Evolutionary conservation across 2,329 filamentous ascomycete genomes (phyloP).

Genomic region (Dendrostoma leiphaemia): DNA sequence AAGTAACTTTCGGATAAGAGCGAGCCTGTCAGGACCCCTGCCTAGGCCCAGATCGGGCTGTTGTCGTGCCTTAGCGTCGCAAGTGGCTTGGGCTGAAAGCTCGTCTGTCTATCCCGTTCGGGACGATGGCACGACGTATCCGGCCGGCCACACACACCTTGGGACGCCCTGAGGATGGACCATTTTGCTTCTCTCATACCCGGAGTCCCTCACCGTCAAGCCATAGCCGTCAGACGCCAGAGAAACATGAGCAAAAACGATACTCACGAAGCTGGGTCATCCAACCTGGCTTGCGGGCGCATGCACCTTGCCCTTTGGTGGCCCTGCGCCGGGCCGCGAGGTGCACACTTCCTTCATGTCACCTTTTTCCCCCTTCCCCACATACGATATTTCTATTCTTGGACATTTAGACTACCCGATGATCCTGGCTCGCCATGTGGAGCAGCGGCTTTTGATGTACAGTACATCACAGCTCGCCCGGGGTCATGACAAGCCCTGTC

Average conservation of each 20-base stretch:
- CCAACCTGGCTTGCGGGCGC: not conserved
- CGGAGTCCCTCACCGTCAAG: not conserved
- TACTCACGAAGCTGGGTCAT: not conserved
- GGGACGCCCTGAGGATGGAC: not conserved
- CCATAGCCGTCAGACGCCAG: slow-evolving; percentile 2
- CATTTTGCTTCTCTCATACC: not conserved
- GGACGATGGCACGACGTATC: slow-evolving; percentile 6
- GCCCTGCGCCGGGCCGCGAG: not conserved
- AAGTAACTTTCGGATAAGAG: slow-evolving; percentile 2
- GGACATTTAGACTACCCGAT: slow-evolving; percentile 3
- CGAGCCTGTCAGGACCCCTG: slow-evolving; percentile 8
- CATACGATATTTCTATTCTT: slow-evolving; percentile 7
- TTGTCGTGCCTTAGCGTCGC: slow-evolving; percentile 15
- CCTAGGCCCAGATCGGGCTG: slow-evolving; percentile 15
- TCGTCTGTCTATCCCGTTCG: slow-evolving; percentile 12
- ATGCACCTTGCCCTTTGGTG: not conserved
- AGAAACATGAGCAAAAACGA: not conserved
- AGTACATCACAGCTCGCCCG: slow-evolving; percentile 4
- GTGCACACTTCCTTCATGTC: not conserved
- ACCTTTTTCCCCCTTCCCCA: not conserved
- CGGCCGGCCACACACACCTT: slow-evolving; percentile 14
- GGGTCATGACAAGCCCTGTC: slow-evolving; percentile 5
- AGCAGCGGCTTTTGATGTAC: slow-evolving; percentile 8
- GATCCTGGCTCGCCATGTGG: slow-evolving; percentile 17
- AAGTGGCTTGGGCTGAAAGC: slow-evolving; percentile 16